Conservation (phyloP, 345 rosid genomes). For the Eucalyptus curtisii region DNA sequence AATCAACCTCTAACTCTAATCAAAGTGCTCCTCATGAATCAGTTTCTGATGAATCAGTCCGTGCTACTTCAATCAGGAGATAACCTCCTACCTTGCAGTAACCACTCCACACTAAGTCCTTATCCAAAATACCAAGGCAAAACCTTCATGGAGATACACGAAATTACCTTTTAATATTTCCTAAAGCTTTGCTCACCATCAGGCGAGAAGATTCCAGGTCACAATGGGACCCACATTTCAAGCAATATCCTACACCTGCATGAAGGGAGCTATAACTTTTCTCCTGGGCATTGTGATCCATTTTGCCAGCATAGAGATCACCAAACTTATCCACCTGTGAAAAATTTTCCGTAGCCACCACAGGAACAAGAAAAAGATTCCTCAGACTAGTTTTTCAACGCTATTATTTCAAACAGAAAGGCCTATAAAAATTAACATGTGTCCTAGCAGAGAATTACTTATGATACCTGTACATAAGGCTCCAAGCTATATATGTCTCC, state of each 20-base stretch:
- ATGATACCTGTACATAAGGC: slow-evolving; percentile 30
- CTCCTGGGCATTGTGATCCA: slow-evolving; percentile 8
- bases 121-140: not conserved
- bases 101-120: not conserved
- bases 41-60: too few species aligned
- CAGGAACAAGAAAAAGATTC: not conserved
- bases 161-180: slow-evolving; percentile 33
- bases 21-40: too few species aligned
- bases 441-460: not conserved
- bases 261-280: slow-evolving; percentile 1
- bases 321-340: slow-evolving; percentile 12
- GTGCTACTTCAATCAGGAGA: too few species aligned
- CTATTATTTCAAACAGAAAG: not conserved
- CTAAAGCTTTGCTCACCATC: slow-evolving; percentile 39
- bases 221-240: slow-evolving; percentile 43
- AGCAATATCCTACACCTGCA: slow-evolving; percentile 37
- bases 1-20: too few species aligned
- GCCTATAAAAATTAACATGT: not conserved
- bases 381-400: not conserved
- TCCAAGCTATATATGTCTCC: slow-evolving; percentile 1
- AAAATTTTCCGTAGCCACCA: not conserved
- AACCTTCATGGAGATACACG: not conserved
- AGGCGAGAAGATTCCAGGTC: slow-evolving; percentile 24
- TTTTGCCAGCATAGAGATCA: not conserved
- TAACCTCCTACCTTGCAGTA: not conserved